Evolutionary conservation across 139 green algal species (phyloP), one percentile per base, ranked within the genome.

Genomic region (Tetradesmus obliquus): DNA sequence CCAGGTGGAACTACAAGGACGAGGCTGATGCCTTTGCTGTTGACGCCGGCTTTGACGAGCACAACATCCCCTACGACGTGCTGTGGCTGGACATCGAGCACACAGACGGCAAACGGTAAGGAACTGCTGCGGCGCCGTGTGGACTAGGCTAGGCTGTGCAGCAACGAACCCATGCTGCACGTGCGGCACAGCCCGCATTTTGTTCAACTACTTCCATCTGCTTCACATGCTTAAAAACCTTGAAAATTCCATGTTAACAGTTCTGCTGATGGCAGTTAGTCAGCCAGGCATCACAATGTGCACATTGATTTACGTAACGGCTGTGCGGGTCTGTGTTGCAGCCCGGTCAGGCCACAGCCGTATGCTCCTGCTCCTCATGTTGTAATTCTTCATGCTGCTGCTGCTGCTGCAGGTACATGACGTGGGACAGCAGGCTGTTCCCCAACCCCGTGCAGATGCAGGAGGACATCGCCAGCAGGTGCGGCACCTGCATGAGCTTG

Each of bases 31-130:
- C 97, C 0, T 72, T 62, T 71, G 58, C 90, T 88, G 98, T 99
- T 58, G 95, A 99, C 91, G 94, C 93, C 4, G 96, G 95, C 32
- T 99, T 99, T 91, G 98, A 99, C 91, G 80, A 95, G 55, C 95
- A 99, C 90, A 95, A 96, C 88, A 99, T 99, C 57, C 98, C 98
- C 3, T 99, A 99, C 86, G 98, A 99, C 90, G 98, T 99, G 71
- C 91, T 99, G 69, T 99, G 98, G 98, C 97, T 99, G 55, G 98
- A 99, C 95, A 99, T 99, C 86, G 98, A 99, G 95, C 98, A 99
- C 96, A 99, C 98, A 57, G 96, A 99, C 91, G 98, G 97, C 89
- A 99, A 99, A 94, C 82, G 95, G 94, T 45, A 45, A 45, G 95
- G 86, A n/a, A 71, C 15, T 79, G 69, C 32, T 17, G 9, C 55